phyloP scores from a whole-genome alignment of 768 basidiomycete genomes.

The Mycena amicta region DNA sequence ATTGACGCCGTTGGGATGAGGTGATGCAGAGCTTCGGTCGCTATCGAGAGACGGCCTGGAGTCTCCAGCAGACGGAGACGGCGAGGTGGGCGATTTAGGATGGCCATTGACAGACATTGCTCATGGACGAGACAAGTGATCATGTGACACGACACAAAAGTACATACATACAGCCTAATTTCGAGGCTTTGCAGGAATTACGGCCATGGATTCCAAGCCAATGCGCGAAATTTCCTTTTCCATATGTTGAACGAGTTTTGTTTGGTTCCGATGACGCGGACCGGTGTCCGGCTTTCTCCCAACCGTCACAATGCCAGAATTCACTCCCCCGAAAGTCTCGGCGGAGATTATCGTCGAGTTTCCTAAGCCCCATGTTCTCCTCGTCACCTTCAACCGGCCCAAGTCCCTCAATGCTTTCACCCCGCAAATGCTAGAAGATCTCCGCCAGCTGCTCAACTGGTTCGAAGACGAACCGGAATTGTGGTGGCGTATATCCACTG shows the following conservation, averaged over 20 bases:
- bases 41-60: slow-evolving; percentile 50
- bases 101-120: slow-evolving; percentile 1
- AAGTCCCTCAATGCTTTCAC: slow-evolving; percentile 75
- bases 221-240: no score
- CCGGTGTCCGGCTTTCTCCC: no score
- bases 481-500: slow-evolving; percentile 53
- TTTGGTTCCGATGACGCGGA: no score
- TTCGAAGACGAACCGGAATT: slow-evolving; percentile 71
- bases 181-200: no score
- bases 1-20: slow-evolving; percentile 38
- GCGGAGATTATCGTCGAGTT: slow-evolving; percentile 29
- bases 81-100: not conserved
- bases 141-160: no score
- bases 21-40: slow-evolving; percentile 38
- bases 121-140: no score
- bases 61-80: slow-evolving; percentile 16
- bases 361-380: slow-evolving; percentile 53
- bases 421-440: slow-evolving; percentile 54
- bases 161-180: no score
- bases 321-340: slow-evolving; percentile 13
- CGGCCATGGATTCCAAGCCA: no score
- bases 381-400: slow-evolving; percentile 69
- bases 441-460: slow-evolving; percentile 62
- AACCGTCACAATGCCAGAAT: no score
- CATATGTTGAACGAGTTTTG: no score